phyloP scores from a whole-genome alignment of 75 land plant species.

The Ceratopteris richardii region DNA sequence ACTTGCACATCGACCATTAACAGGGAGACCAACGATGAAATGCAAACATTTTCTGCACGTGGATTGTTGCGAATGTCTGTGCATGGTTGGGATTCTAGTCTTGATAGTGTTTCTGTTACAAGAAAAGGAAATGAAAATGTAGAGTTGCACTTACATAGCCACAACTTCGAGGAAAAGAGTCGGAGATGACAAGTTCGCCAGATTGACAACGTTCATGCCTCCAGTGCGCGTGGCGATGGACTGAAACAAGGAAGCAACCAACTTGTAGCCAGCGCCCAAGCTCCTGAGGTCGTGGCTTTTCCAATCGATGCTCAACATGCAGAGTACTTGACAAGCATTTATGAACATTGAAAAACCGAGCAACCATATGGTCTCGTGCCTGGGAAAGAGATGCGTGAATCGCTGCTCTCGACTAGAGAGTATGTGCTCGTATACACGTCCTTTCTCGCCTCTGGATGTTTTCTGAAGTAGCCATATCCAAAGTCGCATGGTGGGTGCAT shows the following conservation, averaged over 20 bases:
- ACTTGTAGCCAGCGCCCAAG: conserved; percentile 33
- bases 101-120: neutral
- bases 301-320: conserved; percentile 41
- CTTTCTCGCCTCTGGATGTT: neutral
- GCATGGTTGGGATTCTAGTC: too few relatives aligned
- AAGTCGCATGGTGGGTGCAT: conserved; percentile 16
- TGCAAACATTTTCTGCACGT: too few relatives aligned
- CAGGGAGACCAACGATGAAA: too few relatives aligned
- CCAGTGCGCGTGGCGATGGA: conserved; percentile 46
- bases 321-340: conserved; percentile 18
- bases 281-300: conserved; percentile 27
- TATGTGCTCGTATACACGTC: conserved; percentile 15
- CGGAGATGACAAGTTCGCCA: conserved; percentile 44
- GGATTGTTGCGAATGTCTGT: too few relatives aligned
- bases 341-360: conserved; percentile 33
- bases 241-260: conserved; percentile 49
- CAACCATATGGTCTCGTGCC: conserved; percentile 7
- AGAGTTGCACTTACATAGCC: conserved; percentile 55
- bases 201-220: conserved; percentile 53
- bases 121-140: neutral
- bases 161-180: conserved; percentile 45
- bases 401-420: conserved; percentile 2
- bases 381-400: conserved; percentile 39
- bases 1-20: too few relatives aligned
- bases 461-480: conserved; percentile 17